Evolutionary conservation across 163 green algal genomes (phyloP).

Genomic region (Volvox carteri): DNA sequence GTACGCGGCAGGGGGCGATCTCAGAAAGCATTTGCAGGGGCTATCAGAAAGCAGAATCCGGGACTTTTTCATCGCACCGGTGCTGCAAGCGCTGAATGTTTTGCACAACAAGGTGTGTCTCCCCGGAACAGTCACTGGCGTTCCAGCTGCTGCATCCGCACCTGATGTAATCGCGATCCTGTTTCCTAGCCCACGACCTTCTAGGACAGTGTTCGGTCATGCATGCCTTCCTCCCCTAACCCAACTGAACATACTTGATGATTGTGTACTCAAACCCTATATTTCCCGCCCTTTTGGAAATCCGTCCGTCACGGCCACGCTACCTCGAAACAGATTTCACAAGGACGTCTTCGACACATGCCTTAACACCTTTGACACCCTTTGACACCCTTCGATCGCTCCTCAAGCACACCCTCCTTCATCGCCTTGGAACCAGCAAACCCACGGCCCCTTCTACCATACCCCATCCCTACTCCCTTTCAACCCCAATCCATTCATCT

Average conservation of each 20-base stretch:
- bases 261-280: neutral
- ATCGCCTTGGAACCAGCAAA: too few relatives aligned
- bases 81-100: slow-evolving; percentile 55
- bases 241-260: neutral
- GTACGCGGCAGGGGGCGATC: slow-evolving; percentile 47
- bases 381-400: too few relatives aligned
- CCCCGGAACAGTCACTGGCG: neutral
- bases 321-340: neutral
- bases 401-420: neutral
- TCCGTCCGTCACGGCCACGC: neutral
- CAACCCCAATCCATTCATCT: too few relatives aligned
- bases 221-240: too few relatives aligned
- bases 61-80: slow-evolving; percentile 50
- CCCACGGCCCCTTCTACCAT: neutral
- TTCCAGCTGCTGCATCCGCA: too few relatives aligned
- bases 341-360: too few relatives aligned
- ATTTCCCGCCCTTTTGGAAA: too few relatives aligned
- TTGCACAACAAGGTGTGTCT: slow-evolving; percentile 52
- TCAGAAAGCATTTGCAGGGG: slow-evolving; percentile 47
- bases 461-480: neutral
- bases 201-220: too few relatives aligned
- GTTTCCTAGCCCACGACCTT: too few relatives aligned
- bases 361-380: too few relatives aligned
- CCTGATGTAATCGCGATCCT: too few relatives aligned
- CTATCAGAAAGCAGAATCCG: slow-evolving; percentile 39